Evolutionary conservation across 805 yeast genomes (phyloP), one percentile per base, ranked within the genome.

Genomic region (Lachancea sp.): DNA sequence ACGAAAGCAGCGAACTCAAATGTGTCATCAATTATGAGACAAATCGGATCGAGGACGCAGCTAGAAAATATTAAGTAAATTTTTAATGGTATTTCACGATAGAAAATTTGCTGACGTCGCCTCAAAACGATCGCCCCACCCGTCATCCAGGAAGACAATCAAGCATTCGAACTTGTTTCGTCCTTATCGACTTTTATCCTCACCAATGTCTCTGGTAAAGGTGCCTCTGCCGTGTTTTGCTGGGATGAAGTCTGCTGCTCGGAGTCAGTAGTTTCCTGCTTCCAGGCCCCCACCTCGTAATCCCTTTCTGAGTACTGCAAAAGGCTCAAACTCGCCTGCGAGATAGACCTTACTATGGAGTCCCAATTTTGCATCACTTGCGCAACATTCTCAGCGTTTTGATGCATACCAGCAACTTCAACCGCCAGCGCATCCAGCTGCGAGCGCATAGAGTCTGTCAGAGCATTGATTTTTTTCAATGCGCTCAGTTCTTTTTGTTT

Each of bases 191-290:
- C 58, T 38, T 73, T 70, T 27, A 83, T 70, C 40, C 90, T 67
- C 3, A 83, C 82, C 50, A 83, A 63, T 0, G 84, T 69, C 54
- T 82, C 90, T 1, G 90, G 87, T 37, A 78, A 62, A 1, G 85
- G 82, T 2, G 67, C 62, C 1, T 60, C 65, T 16, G 41, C 46
- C 27, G 58, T 59, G 7, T 50, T 49, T 19, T 41, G 6, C 4
- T 42, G 39, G 4, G 38, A 19, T 4, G 38, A 11, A 3, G 26
- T 5, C 4, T 8, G 25, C 26, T 17, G n/a, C 29, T 26, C 25
- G 9, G 32, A 16, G 9, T 17, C 32, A 3, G 30, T 15, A 8
- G 30, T 17, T 35, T 32, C 33, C 20, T 41, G 37, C 17, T 38
- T 46, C 64, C 64, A 60, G 3, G 32, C 42, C 4, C 63, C 66